These are phyloP conservation scores for Populus trichocarpa DNA, from an alignment of 441 rosid species.

Conservation along the genomic window DNA sequence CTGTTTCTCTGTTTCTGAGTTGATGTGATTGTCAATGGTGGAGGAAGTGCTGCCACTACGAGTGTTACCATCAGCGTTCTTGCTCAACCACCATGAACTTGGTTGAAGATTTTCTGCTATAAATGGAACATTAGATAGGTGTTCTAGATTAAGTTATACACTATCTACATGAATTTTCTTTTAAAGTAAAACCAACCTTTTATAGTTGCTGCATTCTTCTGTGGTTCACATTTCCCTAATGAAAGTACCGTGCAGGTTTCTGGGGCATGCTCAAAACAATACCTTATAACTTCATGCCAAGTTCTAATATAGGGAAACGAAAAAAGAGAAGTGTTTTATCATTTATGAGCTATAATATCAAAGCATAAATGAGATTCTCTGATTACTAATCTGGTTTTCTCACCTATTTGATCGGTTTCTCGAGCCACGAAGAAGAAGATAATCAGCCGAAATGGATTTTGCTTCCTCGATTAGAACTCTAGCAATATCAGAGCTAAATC, in stretches of 20 bases:
- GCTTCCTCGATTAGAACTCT: conserved; percentile 70
- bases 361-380: neutral
- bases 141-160: neutral
- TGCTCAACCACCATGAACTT: conserved; percentile 31
- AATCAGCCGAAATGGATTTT: conserved; percentile 66
- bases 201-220: conserved; percentile 24
- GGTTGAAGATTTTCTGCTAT: conserved; percentile 28
- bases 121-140: neutral
- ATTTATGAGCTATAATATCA: neutral
- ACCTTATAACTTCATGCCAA: conserved; percentile 40
- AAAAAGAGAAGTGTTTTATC: neutral
- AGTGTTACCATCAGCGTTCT: conserved; percentile 1
- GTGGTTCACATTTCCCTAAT: conserved; percentile 38
- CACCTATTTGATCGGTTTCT: conserved; percentile 49
- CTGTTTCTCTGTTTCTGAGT: conserved; percentile 22
- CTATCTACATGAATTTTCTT: neutral
- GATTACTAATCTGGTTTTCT: neutral
- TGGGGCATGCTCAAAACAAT: conserved; percentile 60
- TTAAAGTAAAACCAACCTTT: conserved; percentile 35
- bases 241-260: conserved; percentile 59
- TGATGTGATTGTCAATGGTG: conserved; percentile 19
- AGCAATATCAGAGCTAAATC: conserved; percentile 52
- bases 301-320: conserved; percentile 26
- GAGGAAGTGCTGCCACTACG: conserved; percentile 13
- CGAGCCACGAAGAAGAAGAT: conserved; percentile 61